Evolutionary conservation across 2,329 filamentous ascomycete species (phyloP), one percentile per base, ranked within the genome.

Genomic region (Colletotrichum higginsianum): DNA sequence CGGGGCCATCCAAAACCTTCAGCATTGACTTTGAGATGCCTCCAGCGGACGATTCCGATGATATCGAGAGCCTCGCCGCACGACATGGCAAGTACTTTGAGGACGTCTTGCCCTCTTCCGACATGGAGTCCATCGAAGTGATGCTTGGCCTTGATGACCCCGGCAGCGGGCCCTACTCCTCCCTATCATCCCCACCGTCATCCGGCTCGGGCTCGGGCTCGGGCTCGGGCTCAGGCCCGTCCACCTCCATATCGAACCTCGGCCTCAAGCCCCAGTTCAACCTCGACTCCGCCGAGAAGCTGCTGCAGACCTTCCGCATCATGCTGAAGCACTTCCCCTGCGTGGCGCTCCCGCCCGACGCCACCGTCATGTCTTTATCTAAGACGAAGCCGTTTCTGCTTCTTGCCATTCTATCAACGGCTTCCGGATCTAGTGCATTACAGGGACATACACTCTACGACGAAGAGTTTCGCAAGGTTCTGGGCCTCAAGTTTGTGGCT

Each of bases 401-500:
- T 46, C 77, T 90, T 15, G 85, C 88, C 2, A 85, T 90, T 21
- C 78, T 90, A 1, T 84, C 87, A 2, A 83, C 85, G 1, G 84
- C 86, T 4, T 86, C 86, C 44, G 84, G 82, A 1, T 83, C 85
- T 40, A 81, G 76, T 13, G 85, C 85, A n/a, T 75, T 87, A 26
- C 86, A 87, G 73, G 84, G 87, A 0, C 86, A 89, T 66, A 84
- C 79, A 16, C 79, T 88, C 3, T 89, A 90, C 55, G 88, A 90
- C 38, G 85, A 87, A 60, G 88, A 90, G 78, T 88, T 90, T 61
- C 82, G 87, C 40, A 89, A 89, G 75, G 82, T 88, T 0, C 75
- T 90, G n/a, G 87, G 84, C 1, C 80, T 88, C 55, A 90, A 88
- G 76, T 86, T 89, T 50, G 86, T 91, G 0, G 83, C 88, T 0